phyloP scores from a whole-genome alignment of 768 basidiomycete species.

The Hemileccinum rubropunctum region DNA sequence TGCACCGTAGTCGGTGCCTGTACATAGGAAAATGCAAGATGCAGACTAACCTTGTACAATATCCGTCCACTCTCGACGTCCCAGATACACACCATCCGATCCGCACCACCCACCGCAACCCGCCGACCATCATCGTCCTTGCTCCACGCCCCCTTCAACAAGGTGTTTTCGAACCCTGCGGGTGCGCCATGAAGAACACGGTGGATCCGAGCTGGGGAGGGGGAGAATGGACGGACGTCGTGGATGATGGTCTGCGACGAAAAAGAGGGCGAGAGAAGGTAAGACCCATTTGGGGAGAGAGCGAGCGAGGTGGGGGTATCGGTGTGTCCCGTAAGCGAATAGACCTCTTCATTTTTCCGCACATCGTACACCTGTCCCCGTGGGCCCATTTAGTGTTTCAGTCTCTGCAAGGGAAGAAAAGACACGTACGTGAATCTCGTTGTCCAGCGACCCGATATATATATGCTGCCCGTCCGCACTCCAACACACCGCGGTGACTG shows the following conservation, averaged over 20 bases:
- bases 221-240: conserved; percentile 92
- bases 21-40: background rate
- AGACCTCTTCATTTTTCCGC: conserved; percentile 79
- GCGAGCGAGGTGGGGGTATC: conserved; percentile 95
- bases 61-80: conserved; percentile 76
- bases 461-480: conserved; percentile 86
- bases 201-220: conserved; percentile 77
- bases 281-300: conserved; percentile 84
- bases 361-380: conserved; percentile 79
- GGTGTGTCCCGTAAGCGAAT: conserved; percentile 77
- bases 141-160: conserved; percentile 87
- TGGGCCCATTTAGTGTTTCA: background rate
- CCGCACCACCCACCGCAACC: conserved; percentile 87
- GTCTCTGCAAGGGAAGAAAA: background rate
- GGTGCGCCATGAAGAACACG: conserved; percentile 80
- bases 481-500: conserved; percentile 92
- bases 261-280: conserved; percentile 86
- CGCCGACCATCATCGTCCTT: conserved; percentile 77
- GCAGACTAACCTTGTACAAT: conserved; percentile 65
- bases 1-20: background rate
- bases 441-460: conserved; percentile 92
- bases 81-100: conserved; percentile 85
- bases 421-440: conserved; percentile 85
- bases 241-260: conserved; percentile 89
- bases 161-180: conserved; percentile 88